A percentile compares a stretch with the other conserved stretches of the same genome.
Evolutionary conservation across 306 rosid genomes (phyloP).

Genomic region (Rosa lucieae): DNA sequence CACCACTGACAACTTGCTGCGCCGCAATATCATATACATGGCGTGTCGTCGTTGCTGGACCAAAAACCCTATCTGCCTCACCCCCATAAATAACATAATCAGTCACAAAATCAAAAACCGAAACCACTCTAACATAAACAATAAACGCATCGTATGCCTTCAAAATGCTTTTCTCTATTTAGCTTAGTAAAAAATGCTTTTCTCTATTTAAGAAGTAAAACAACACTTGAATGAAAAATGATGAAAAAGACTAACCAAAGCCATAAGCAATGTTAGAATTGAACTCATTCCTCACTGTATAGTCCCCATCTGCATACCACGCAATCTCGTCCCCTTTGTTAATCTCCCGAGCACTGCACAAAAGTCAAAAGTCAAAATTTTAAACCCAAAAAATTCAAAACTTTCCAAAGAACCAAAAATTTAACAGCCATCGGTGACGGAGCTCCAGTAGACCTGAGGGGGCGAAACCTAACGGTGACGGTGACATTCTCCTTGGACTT

Average conservation of each 20-base stretch:
- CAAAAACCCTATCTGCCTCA: slow-evolving; percentile 48
- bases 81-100: neutral
- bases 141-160: neutral
- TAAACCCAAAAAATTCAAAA: neutral
- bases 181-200: too few species aligned
- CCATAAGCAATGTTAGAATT: slow-evolving; percentile 68
- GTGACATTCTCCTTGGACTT: slow-evolving; percentile 84
- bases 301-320: slow-evolving; percentile 87
- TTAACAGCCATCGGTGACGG: neutral
- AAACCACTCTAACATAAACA: neutral
- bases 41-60: slow-evolving; percentile 56
- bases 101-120: neutral
- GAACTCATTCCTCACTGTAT: slow-evolving; percentile 62
- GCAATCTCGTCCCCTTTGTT: slow-evolving; percentile 85
- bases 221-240: neutral
- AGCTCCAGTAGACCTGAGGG: slow-evolving; percentile 42
- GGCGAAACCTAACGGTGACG: slow-evolving; percentile 87
- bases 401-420: neutral
- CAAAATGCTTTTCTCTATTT: neutral
- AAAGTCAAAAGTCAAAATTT: neutral
- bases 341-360: slow-evolving; percentile 66
- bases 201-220: neutral
- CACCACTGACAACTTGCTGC: slow-evolving; percentile 44
- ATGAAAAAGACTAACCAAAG: slow-evolving; percentile 53
- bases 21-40: slow-evolving; percentile 54